A percentile compares a stretch with the other conserved stretches of the same genome.
Conservation (phyloP, 1,139 yeast species). For the Sugiyamaella castrensis region DNA sequence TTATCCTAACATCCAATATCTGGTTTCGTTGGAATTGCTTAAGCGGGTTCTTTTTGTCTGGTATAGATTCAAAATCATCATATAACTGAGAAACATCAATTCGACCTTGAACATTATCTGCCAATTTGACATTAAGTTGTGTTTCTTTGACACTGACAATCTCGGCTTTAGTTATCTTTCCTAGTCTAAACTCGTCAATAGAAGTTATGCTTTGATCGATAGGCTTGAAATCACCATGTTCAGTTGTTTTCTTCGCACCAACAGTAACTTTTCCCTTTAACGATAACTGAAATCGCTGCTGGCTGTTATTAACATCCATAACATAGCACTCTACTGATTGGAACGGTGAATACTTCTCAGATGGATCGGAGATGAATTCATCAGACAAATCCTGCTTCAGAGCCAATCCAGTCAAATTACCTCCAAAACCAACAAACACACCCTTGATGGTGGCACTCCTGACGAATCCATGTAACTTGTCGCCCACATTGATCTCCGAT, state of each 20-base stretch:
- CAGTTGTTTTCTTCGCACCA: conserved; percentile 6
- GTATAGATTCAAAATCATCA: conserved; percentile 53
- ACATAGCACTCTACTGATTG: conserved; percentile 62
- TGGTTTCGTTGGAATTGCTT: conserved; percentile 58
- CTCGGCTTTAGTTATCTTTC: conserved; percentile 57
- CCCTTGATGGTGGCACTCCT: conserved; percentile 73
- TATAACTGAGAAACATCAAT: conserved; percentile 73
- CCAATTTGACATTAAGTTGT: conserved; percentile 71
- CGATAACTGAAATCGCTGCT: conserved; percentile 65
- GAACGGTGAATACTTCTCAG: conserved; percentile 51
- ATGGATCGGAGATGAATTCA: conserved; percentile 49
- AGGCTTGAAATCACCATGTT: conserved; percentile 46
- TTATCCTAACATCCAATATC: conserved; percentile 57
- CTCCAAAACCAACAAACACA: conserved; percentile 78
- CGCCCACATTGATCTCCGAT: conserved; percentile 56
- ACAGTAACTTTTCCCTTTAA: conserved; percentile 36
- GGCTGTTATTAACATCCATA: conserved; percentile 44
- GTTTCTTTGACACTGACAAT: conserved; percentile 66
- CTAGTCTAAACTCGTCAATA: conserved; percentile 55
- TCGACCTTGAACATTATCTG: conserved; percentile 78
- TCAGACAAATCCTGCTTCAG: conserved; percentile 69
- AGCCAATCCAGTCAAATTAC: conserved; percentile 77
- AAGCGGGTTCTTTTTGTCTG: conserved; percentile 59
- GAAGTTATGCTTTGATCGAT: conserved; percentile 52
- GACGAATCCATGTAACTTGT: conserved; percentile 58